Evolutionary conservation across 192 early-diverging fungal species (phyloP), one percentile per base, ranked within the genome.

Genomic region (Coemansia sp.): DNA sequence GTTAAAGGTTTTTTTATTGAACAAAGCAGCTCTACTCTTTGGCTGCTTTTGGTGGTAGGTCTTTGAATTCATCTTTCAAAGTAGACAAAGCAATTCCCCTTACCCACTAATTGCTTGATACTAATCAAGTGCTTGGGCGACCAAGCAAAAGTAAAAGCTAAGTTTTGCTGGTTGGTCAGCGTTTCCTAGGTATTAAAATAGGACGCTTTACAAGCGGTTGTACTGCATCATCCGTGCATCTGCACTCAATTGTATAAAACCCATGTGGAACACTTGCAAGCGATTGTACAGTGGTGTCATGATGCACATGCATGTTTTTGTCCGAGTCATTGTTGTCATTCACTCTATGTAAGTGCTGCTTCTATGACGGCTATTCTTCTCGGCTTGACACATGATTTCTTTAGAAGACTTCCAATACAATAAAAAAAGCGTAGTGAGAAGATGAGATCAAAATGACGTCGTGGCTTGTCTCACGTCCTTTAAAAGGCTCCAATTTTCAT

Each of bases 331-430:
- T 47, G 43, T 47, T 20, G 18, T 47, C 18, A 21, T 20, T 47
- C 20, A 47, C 20, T 47, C 43, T 47, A 47, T 18, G 43, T 18
- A 8, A 47, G 20, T 21, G 20, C n/a, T 20, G 43, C 43, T 47
- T 47, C 18, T 9, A 21, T 47, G 2, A 8, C 43, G 20, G 43
- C 43, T 47, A 47, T 47, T 47, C 43, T 47, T 47, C 43, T 47
- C 20, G 43, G 43, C 20, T 47, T 47, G 43, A 47, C 43, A 47
- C 43, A 47, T 47, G 43, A 47, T 47, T 47, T 47, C 43, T 47
- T 47, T 47, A 20, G n/a, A 47, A 47, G 18, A 47, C 20, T 20
- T 9, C 43, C 10, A 8, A 18, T 10, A 47, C 43, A 47, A 47
- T 47, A 47, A 47, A 11, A 20, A 18, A 47, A 11, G 8, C 20